phyloP scores from a whole-genome alignment of 2,329 filamentous ascomycete genomes.

The Eutypella sp. region DNA sequence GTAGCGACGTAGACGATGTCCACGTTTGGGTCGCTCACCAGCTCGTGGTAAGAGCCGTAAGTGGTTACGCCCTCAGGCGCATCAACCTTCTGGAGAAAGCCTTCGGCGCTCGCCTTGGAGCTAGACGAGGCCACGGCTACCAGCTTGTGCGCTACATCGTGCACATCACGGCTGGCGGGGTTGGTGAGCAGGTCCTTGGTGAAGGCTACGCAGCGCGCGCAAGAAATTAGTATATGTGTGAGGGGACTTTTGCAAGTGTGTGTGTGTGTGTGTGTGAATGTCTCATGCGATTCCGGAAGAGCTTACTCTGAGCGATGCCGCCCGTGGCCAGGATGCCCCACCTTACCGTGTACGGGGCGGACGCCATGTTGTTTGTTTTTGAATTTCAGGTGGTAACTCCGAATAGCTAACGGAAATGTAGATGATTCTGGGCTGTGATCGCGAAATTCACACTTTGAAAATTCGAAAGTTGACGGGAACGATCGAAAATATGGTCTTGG shows the following conservation, averaged over 20 bases:
- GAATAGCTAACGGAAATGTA: neutral
- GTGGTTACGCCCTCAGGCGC: slow-evolving; percentile 63
- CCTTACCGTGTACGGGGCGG: slow-evolving; percentile 42
- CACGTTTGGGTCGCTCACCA: slow-evolving; percentile 72
- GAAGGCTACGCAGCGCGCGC: slow-evolving; percentile 45
- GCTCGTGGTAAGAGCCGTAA: slow-evolving; percentile 77
- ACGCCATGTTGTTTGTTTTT: slow-evolving; percentile 34
- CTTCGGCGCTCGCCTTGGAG: slow-evolving; percentile 61
- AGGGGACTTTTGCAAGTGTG: neutral
- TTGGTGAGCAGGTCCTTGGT: slow-evolving; percentile 74
- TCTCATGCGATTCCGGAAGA: neutral
- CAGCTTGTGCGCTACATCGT: slow-evolving; percentile 71
- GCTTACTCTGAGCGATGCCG: slow-evolving; percentile 52
- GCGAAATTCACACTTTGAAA: neutral
- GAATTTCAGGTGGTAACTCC: slow-evolving; percentile 1
- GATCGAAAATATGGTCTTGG: too few species aligned
- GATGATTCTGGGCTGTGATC: neutral
- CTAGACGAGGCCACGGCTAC: slow-evolving; percentile 76
- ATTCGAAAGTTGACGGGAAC: too few species aligned
- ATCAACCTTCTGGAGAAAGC: slow-evolving; percentile 67
- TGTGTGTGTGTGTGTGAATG: neutral
- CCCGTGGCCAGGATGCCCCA: slow-evolving; percentile 61
- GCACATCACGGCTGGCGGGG: slow-evolving; percentile 62
- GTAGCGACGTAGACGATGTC: slow-evolving; percentile 88
- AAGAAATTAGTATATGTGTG: slow-evolving; percentile 7